Base-by-base conservation (phyloP, 2,329 filamentous ascomycete genomes). In the Bisporella sp. region DNA sequence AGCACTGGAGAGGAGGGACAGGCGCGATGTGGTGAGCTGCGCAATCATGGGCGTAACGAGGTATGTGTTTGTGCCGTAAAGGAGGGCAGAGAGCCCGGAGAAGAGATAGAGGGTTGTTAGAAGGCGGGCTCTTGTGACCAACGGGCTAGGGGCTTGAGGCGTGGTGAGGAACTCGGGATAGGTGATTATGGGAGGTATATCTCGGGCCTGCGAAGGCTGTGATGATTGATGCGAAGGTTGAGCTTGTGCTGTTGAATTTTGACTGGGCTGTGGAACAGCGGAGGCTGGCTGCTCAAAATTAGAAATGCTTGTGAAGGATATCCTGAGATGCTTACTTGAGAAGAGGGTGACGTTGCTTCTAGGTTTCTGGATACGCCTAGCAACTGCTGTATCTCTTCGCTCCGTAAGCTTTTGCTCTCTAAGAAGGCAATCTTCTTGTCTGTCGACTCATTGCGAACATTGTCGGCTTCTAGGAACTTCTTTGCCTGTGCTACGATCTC, bases 371-470 rank as follows among this genome's bases (percentile, higher is more conserved):
- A 48, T 6, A 62, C 54, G 6, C 66, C 72, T 55, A 96, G 69
- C 6, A 95, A 72, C 46, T 73, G 71, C 57, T 87, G 72, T 54
- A 95, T 88, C 54, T 92, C 82, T 32, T 76, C 73, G 4, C 77
- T 71, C 4, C 70, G 71, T 6, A 96, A 71, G 4, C 88, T 88
- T 66, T 96, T 96, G 46, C 79, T 80, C 62, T 83, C 77, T 1
- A 96, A 71, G 59, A 96, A 96, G 6, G 79, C 77, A 21, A 78
- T 73, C 71, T 95, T 95, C 68, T 82, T 84, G 50, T 88, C 84
- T 42, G 76, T 74, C 0, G 85, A 74, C 33, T 85, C 81, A 66
- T 84, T 72, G 52, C 78, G 81, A 51, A 96, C 87, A 21, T 76
- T 74, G 6, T 87, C 81, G 53, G 95, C 85, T 46, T 87, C 73